Evolutionary conservation across 441 rosid species (phyloP), one percentile per base, ranked within the genome.

Genomic region (Pelargonium fulgidum): DNA sequence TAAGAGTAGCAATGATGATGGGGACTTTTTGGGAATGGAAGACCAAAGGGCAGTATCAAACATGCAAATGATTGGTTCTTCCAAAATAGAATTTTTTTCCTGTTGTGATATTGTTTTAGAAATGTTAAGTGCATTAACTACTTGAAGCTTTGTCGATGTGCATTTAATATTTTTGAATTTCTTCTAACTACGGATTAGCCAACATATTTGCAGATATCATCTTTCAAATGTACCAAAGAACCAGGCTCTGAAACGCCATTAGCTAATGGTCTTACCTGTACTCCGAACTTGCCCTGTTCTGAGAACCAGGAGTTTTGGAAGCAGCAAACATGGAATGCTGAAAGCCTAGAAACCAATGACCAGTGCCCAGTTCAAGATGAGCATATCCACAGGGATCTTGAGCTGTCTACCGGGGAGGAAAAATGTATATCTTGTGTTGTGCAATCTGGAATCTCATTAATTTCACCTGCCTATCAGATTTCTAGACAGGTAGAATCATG

Each of bases 351-450:
- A 14, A 47, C 72, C n/a, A 66, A 68, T 67, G 84, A 81, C 48
- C 90, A 82, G 39, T 89, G 87, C 77, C 87, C 88, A 6, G 76
- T 77, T 70, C 70, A 66, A 72, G 79, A 73, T 75, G 78, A 66
- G 52, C 66, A 74, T 39, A 44, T 68, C 68, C 63, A 24, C 33
- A 24, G 62, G 69, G 73, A 71, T 73, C 78, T 62, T 72, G 79
- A 66, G 47, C 77, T 11, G 22, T 75, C 77, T 42, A 61, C 77
- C 11, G 47, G 47, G 26, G 73, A 70, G 22, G 74, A 76, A 9
- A 20, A 76, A 71, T 62, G 79, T 74, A 63, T 45, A 62, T 54
- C 59, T 13, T 58, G 26, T 71, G 66, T 61, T 65, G 70, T 75
- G 13, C 75, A 66, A 71, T 69, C 73, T 72, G 54, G 73, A 66